Evolutionary conservation across 2,329 filamentous ascomycete species (phyloP).

Genomic region (Colletotrichum gigasporum): DNA sequence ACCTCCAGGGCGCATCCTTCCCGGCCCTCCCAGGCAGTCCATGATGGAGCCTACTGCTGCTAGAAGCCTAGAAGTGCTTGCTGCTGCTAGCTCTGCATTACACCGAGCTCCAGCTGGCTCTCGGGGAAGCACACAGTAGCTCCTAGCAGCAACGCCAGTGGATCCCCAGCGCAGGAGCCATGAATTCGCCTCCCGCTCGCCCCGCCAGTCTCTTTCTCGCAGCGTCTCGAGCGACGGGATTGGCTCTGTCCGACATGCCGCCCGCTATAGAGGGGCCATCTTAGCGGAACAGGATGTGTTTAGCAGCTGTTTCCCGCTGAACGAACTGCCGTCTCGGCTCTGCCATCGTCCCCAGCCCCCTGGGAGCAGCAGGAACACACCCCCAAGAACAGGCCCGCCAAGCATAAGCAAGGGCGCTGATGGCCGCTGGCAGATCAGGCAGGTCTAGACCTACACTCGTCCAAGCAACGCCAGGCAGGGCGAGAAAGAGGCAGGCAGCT

Average conservation of each 20-base stretch:
- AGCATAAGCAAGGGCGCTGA: constrained; percentile 15
- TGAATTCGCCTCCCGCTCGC: neutral
- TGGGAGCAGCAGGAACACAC: neutral
- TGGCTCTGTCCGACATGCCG: neutral
- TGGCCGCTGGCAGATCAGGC: neutral
- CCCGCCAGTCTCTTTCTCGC: constrained; percentile 15
- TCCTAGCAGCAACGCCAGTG: neutral
- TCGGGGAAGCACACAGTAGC: neutral
- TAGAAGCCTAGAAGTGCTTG: too few relatives aligned
- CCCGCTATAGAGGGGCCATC: neutral
- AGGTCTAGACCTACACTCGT: constrained; percentile 16
- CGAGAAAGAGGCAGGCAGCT: neutral
- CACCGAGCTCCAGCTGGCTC: too few relatives aligned
- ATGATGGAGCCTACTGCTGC: too few relatives aligned
- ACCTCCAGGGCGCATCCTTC: neutral
- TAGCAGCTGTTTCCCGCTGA: constrained; percentile 2
- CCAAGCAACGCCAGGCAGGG: neutral
- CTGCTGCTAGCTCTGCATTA: too few relatives aligned
- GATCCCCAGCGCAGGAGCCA: neutral
- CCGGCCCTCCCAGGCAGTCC: neutral
- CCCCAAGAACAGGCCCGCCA: neutral
- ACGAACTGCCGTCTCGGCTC: neutral
- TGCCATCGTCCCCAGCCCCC: neutral
- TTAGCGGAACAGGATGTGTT: neutral
- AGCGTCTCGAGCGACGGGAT: constrained; percentile 15